Percentiles rank a stretch among this genome's conserved stretches.
Conservation (phyloP, 768 basidiomycete genomes). For the Suillus subluteus region DNA sequence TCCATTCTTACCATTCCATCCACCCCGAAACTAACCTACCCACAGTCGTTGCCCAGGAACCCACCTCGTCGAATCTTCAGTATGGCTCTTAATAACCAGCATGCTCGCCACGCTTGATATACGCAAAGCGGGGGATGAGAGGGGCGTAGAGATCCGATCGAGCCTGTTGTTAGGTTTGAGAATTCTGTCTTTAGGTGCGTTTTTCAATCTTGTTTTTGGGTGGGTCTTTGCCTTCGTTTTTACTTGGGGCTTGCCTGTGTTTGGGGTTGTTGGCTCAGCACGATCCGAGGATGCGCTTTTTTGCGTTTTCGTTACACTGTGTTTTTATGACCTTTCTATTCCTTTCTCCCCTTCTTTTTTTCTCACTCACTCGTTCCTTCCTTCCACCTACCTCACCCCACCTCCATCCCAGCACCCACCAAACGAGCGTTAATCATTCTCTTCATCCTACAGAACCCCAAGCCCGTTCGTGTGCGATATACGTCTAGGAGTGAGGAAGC, state of each 20-base stretch:
- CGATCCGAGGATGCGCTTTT: neutral
- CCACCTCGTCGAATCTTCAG: conserved; percentile 63
- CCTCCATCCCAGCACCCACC: neutral
- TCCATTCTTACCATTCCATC: neutral
- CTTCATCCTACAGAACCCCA: conserved; percentile 18
- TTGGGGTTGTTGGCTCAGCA: too few species aligned
- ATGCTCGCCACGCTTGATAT: conserved; percentile 65
- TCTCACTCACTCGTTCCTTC: neutral
- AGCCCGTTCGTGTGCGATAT: conserved; percentile 52
- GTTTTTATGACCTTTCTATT: neutral
- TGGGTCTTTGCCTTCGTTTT: too few species aligned
- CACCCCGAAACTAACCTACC: neutral
- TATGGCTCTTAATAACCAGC: conserved; percentile 59
- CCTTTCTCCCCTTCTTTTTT: neutral
- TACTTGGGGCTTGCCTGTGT: too few species aligned
- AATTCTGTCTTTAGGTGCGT: conserved; percentile 61
- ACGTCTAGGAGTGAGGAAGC: conserved; percentile 50
- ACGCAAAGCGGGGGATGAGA: conserved; percentile 50
- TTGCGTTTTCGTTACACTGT: neutral
- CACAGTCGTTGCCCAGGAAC: conserved; percentile 63
- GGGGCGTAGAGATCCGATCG: conserved; percentile 41
- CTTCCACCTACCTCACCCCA: neutral
- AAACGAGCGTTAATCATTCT: neutral
- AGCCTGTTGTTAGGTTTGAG: conserved; percentile 55
- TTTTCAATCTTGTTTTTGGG: conserved; percentile 57